These are phyloP conservation scores for Backusella macrospora DNA, from an alignment of 192 early-diverging fungal genomes.

Conservation along the genomic window DNA sequence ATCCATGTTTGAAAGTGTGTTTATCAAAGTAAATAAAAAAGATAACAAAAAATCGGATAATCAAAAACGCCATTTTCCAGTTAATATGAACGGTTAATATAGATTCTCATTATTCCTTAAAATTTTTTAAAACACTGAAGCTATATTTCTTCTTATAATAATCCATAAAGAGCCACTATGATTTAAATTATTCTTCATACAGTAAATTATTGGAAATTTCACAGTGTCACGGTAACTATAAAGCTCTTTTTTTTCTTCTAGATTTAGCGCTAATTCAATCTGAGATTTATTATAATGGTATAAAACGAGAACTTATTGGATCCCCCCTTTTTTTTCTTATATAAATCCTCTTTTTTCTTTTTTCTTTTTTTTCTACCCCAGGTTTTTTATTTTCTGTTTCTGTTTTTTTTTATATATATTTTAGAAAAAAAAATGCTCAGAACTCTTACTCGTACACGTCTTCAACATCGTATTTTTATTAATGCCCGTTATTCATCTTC, in stretches of 20 bases:
- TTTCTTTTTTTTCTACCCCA: neutral
- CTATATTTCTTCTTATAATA: conserved; percentile 13
- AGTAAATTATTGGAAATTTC: conserved; percentile 6
- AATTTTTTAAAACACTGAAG: neutral
- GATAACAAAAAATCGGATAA: neutral
- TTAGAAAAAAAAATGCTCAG: neutral
- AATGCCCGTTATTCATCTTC: neutral
- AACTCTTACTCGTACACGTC: conserved; percentile 10
- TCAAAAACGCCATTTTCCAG: neutral
- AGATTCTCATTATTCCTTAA: conserved; percentile 6
- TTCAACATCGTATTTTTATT: neutral
- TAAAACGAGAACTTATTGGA: conserved; percentile 10
- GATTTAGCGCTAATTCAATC: neutral
- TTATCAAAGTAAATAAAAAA: neutral
- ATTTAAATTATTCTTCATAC: conserved; percentile 12
- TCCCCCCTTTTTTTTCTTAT: neutral
- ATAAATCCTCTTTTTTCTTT: conserved; percentile 2
- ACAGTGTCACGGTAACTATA: neutral
- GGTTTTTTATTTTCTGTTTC: neutral
- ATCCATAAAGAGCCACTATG: neutral
- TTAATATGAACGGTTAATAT: neutral
- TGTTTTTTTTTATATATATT: neutral
- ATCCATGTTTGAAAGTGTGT: neutral
- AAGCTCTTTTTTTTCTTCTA: neutral
- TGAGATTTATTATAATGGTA: neutral